A percentile compares a stretch with the other conserved stretches of the same genome.
These are phyloP conservation scores for Termitomyces sp. DNA, from an alignment of 768 basidiomycete species.

Conservation along the genomic window DNA sequence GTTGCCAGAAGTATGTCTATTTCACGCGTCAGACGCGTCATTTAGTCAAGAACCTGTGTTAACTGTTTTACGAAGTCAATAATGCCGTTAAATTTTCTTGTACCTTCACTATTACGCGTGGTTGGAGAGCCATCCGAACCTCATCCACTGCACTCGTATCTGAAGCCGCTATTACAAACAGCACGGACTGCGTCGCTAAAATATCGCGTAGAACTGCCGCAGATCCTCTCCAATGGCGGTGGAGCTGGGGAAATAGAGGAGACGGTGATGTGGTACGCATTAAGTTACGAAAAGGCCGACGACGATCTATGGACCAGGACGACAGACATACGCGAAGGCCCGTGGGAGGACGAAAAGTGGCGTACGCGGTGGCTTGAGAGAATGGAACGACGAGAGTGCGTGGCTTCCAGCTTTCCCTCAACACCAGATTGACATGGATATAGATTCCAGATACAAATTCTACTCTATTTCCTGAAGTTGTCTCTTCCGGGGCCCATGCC, in stretches of 20 bases:
- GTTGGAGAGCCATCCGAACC: conserved; percentile 27
- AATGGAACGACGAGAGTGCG: conserved; percentile 68
- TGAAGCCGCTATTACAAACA: conserved; percentile 65
- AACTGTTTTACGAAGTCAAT: conserved; percentile 47
- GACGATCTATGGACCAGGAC: conserved; percentile 24
- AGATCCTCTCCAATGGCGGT: conserved; percentile 54
- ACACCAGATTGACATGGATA: not conserved
- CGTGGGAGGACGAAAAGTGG: conserved; percentile 53
- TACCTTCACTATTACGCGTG: conserved; percentile 55
- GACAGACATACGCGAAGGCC: conserved; percentile 24
- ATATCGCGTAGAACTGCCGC: conserved; percentile 61
- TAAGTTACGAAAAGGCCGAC: conserved; percentile 55
- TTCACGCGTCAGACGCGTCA: conserved; percentile 1
- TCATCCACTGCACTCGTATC: conserved; percentile 54
- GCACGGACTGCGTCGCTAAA: conserved; percentile 51
- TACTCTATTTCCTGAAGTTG: conserved; percentile 64
- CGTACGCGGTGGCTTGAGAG: conserved; percentile 54
- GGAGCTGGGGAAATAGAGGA: conserved; percentile 67
- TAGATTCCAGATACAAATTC: conserved; percentile 74
- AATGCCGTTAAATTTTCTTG: conserved; percentile 59
- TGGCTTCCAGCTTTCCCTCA: not conserved
- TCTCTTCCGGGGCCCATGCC: conserved; percentile 48
- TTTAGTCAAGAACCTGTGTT: not conserved
- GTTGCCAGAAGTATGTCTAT: conserved; percentile 63
- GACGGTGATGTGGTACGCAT: conserved; percentile 72